phyloP scores from a whole-genome alignment of 495 filamentous ascomycete genomes.

The Penicillium macrosclerotiorum region DNA sequence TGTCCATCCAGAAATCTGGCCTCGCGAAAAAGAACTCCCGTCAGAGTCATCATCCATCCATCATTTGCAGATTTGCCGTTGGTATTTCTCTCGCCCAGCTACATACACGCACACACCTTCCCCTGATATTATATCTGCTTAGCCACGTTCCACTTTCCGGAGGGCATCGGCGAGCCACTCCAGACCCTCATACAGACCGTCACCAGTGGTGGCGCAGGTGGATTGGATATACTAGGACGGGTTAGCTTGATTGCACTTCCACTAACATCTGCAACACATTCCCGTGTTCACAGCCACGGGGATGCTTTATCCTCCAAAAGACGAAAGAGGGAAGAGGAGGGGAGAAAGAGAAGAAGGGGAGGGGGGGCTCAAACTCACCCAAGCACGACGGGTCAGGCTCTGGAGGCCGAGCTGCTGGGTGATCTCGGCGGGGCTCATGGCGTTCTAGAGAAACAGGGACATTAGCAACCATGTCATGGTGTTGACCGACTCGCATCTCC shows the following conservation, averaged over 20 bases:
- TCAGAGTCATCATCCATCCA: constrained; percentile 41
- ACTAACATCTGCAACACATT: too few relatives aligned
- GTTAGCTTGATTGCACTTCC: too few relatives aligned
- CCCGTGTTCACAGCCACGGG: too few relatives aligned
- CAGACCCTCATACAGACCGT: constrained; percentile 99
- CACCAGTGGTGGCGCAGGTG: constrained; percentile 97
- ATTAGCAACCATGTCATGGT: constrained; percentile 1
- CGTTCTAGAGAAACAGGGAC: constrained; percentile 62
- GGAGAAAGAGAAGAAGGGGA: neutral
- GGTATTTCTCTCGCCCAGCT: constrained; percentile 42
- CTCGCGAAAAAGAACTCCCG: constrained; percentile 33
- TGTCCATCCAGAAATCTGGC: constrained; percentile 13
- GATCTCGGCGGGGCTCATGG: constrained; percentile 99
- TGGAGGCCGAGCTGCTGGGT: constrained; percentile 99
- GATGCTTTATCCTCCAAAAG: too few relatives aligned
- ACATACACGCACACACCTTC: constrained; percentile 18
- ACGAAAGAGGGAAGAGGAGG: neutral
- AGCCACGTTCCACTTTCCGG: constrained; percentile 84
- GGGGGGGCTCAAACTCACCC: constrained; percentile 64
- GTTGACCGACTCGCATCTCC: too few relatives aligned
- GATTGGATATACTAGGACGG: constrained; percentile 92
- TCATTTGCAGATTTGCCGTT: constrained; percentile 41
- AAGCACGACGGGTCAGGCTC: constrained; percentile 94
- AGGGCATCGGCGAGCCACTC: constrained; percentile 98
- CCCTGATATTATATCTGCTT: constrained; percentile 44